Conservation (phyloP, 1,284 basidiomycete genomes). For the Hemileia vastatrix region DNA sequence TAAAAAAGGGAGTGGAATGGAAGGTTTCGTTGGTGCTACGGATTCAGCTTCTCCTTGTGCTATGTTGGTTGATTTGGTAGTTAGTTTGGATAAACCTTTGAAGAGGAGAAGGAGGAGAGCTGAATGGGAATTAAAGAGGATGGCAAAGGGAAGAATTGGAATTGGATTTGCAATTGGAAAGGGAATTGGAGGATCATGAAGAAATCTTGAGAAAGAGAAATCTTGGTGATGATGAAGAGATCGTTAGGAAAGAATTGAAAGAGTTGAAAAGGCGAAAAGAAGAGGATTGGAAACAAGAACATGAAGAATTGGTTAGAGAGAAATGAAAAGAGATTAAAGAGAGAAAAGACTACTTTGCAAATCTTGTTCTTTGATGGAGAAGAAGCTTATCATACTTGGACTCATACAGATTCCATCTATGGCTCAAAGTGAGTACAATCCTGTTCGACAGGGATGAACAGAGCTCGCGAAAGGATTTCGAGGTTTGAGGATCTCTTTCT, state of each 20-base stretch:
- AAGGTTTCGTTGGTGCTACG: constrained; percentile 94
- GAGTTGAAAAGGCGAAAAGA: too few relatives aligned
- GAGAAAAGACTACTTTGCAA: constrained; percentile 79
- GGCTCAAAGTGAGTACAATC: constrained; percentile 72
- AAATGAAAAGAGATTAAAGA: too few relatives aligned
- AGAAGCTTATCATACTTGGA: constrained; percentile 88
- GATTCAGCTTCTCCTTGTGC: constrained; percentile 94
- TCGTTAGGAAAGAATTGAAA: too few relatives aligned
- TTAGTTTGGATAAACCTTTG: constrained; percentile 63
- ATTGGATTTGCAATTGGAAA: too few relatives aligned
- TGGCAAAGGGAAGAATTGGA: constrained; percentile 45
- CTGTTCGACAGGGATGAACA: too few relatives aligned
- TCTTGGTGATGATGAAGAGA: too few relatives aligned
- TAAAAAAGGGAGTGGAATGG: constrained; percentile 58
- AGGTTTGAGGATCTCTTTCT: too few relatives aligned
- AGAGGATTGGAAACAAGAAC: too few relatives aligned
- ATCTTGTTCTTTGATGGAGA: constrained; percentile 98
- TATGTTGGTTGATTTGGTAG: constrained; percentile 79
- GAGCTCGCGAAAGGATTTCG: too few relatives aligned
- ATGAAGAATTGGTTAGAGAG: too few relatives aligned
- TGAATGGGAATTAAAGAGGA: constrained; percentile 53
- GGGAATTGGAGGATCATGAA: too few relatives aligned
- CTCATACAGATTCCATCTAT: constrained; percentile 79
- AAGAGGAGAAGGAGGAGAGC: constrained; percentile 38
- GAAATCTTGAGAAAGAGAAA: not conserved